Evolutionary conservation across 2,329 filamentous ascomycete genomes (phyloP).

Genomic region (Fusarium subglutinans): DNA sequence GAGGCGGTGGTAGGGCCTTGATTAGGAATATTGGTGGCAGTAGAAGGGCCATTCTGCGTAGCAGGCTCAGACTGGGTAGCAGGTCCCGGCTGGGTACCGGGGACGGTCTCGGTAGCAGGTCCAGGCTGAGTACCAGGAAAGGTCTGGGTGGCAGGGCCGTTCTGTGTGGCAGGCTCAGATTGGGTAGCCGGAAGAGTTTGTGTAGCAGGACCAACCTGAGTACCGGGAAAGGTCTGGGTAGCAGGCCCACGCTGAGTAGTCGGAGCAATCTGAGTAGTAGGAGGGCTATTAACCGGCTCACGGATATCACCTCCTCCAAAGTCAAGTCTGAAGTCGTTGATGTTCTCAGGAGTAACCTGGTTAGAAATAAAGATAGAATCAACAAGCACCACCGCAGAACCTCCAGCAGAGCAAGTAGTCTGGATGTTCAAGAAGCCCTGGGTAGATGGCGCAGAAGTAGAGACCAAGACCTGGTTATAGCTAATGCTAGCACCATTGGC

Average conservation of each 20-base stretch:
- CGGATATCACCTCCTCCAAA: slow-evolving; percentile 24
- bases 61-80: background rate
- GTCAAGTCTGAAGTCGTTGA: slow-evolving; percentile 14
- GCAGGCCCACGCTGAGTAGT: background rate
- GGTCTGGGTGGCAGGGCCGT: no score
- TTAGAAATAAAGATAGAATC: slow-evolving; percentile 37
- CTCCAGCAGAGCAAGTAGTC: slow-evolving; percentile 11
- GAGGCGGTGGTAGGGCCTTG: background rate
- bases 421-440: slow-evolving; percentile 4
- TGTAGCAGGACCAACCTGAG: background rate
- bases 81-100: background rate
- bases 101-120: no score
- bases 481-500: background rate
- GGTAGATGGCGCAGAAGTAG: background rate
- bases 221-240: background rate
- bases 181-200: background rate
- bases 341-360: slow-evolving; percentile 32
- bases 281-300: background rate
- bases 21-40: background rate
- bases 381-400: slow-evolving; percentile 3
- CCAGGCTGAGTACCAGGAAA: no score
- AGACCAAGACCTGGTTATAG: background rate
- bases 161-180: background rate
- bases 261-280: background rate
- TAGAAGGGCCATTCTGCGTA: background rate